Evolutionary conservation across 1,284 basidiomycete genomes (phyloP).

Genomic region (Cutaneotrichosporon sp.): DNA sequence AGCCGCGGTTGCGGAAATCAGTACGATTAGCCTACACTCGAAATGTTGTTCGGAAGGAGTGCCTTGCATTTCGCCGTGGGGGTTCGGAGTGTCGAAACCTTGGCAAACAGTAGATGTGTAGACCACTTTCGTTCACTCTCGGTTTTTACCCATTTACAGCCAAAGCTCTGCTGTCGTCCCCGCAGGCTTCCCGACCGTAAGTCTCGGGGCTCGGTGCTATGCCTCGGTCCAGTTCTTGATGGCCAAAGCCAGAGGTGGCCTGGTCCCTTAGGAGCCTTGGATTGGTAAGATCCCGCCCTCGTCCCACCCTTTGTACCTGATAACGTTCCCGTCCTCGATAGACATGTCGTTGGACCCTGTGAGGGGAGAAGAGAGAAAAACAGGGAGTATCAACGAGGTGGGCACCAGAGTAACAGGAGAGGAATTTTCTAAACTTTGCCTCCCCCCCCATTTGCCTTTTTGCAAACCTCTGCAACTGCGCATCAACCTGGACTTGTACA

Average conservation of each 20-base stretch:
- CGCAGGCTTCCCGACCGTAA: neutral
- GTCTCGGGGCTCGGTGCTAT: slow-evolving; percentile 1
- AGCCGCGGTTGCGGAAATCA: too few relatives aligned
- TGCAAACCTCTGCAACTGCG: neutral
- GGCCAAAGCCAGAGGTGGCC: neutral
- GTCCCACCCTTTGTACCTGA: slow-evolving; percentile 20
- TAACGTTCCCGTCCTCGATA: slow-evolving; percentile 18
- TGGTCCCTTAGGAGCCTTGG: slow-evolving; percentile 7
- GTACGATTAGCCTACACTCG: too few relatives aligned
- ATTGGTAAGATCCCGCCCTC: slow-evolving; percentile 16
- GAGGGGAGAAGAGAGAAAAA: neutral
- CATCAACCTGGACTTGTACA: neutral
- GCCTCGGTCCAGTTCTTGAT: neutral
- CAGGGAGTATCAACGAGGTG: neutral
- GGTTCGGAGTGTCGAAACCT: too few relatives aligned
- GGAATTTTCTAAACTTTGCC: neutral
- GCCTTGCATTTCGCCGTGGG: too few relatives aligned
- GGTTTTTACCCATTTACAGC: neutral
- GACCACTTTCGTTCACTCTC: neutral
- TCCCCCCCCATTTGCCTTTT: too few relatives aligned
- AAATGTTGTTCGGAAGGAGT: too few relatives aligned
- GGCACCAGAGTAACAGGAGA: neutral
- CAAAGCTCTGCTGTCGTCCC: neutral
- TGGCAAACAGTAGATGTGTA: too few relatives aligned
- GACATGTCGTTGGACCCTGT: slow-evolving; percentile 13